Evolutionary conservation across 306 rosid genomes (phyloP).

Genomic region (Cucumis melo): DNA sequence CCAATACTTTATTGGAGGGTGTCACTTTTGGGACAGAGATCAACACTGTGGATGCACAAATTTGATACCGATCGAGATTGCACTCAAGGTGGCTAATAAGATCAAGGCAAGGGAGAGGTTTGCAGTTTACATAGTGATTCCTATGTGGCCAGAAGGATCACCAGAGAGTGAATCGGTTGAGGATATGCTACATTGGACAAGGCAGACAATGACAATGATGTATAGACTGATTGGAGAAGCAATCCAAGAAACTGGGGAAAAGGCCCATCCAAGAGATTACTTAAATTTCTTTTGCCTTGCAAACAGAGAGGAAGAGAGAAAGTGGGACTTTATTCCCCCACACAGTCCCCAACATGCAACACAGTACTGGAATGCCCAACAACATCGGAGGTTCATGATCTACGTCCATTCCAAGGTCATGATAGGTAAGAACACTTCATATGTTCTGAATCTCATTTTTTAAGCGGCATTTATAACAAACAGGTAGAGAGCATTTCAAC

Average conservation of each 20-base stretch:
- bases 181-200: conserved; percentile 77
- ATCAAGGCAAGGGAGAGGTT: conserved; percentile 72
- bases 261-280: conserved; percentile 69
- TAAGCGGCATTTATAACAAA: not conserved
- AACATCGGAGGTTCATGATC: conserved; percentile 80
- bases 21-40: conserved; percentile 71
- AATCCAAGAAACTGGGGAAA: conserved; percentile 44
- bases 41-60: conserved; percentile 58
- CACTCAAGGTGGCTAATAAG: conserved; percentile 64
- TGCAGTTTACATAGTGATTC: conserved; percentile 72
- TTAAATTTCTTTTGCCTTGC: conserved; percentile 94
- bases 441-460: not conserved
- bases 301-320: conserved; percentile 48
- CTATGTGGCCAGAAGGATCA: conserved; percentile 98
- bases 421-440: conserved; percentile 50
- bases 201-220: conserved; percentile 88
- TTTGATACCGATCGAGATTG: conserved; percentile 81
- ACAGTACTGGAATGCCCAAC: conserved; percentile 75
- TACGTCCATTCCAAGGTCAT: conserved; percentile 95
- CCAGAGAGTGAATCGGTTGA: conserved; percentile 77
- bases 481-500: not conserved
- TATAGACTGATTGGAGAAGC: conserved; percentile 73
- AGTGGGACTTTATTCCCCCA: conserved; percentile 58
- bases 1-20: conserved; percentile 89
- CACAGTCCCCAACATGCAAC: conserved; percentile 49